Evolutionary conservation across 345 rosid species (phyloP), one percentile per base, ranked within the genome.

Genomic region (Tarenaya hassleriana): DNA sequence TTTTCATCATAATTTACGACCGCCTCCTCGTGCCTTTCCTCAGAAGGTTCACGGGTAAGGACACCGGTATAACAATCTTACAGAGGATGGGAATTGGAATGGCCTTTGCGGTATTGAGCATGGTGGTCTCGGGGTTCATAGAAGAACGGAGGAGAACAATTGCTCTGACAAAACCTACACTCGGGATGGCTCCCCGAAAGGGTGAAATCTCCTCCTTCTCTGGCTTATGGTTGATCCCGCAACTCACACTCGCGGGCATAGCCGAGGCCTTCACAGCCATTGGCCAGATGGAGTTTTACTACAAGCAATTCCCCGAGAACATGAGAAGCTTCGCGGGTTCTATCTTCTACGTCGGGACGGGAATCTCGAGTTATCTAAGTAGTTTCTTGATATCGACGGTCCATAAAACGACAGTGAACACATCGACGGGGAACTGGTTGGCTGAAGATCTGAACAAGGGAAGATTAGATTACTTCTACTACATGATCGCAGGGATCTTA

Each of bases 201-300:
- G 82, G 88, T 4, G 72, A 63, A 8, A 63, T 81, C 43, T 77
- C 83, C 2, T 75, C 82, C 14, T 63, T 78, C 73, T 72, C 88
- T 3, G 84, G 68, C 4, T 9, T 69, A 15, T 73, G 77, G 84
- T 47, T 81, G 41, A 55, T 76, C 41, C 88, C 82, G 43, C 84
- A 81, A 66, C 65, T 78, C 7, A 15, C 16, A 1, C 55, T 81
- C 10, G 73, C 70, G 16, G 88, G 88, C 42, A 47, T 78, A 16
- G 58, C 74, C 0, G 85, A 82, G 58, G 80, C 78, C 8, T 69
- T 67, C 47, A 31, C 68, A 34, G 56, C 67, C 21, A 55, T 69
- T 16, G 78, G 73, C 31, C 73, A 67, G 29, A 46, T 67, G 60
- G 81, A 70, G 58, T 73, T 76, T 50, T 76, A 72, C 71, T 76